Evolutionary conservation across 208 protist species (phyloP).

Genomic region (Trypanosomatidae sp.): DNA sequence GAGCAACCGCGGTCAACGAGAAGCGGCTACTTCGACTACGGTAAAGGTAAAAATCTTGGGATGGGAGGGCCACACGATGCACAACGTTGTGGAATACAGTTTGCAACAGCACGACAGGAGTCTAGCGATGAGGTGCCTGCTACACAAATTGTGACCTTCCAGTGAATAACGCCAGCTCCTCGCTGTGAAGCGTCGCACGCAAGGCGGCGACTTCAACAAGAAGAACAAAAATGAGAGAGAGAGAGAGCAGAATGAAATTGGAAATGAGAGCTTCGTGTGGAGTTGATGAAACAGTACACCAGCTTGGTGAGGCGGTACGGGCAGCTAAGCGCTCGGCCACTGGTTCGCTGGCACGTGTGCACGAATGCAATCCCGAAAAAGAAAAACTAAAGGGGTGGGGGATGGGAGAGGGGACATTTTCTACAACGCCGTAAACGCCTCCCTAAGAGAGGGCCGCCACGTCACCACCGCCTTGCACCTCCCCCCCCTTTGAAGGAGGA

Average conservation of each 20-base stretch:
- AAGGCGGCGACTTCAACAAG: neutral
- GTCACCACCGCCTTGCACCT: neutral
- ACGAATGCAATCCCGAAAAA: neutral
- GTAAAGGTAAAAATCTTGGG: neutral
- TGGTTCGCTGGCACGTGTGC: neutral
- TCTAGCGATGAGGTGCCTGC: neutral
- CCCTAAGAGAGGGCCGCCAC: neutral
- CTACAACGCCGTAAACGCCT: neutral
- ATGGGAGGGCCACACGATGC: neutral
- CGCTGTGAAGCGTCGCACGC: neutral
- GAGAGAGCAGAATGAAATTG: neutral
- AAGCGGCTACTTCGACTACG: neutral
- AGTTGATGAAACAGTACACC: neutral
- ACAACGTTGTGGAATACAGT: neutral
- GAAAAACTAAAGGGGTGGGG: neutral
- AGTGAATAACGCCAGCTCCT: too few relatives aligned
- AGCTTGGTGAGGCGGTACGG: neutral
- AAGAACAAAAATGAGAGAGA: too few relatives aligned
- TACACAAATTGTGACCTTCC: neutral
- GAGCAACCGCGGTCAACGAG: neutral
- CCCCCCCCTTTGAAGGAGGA: neutral
- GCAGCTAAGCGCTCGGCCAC: neutral
- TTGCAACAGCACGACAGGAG: neutral
- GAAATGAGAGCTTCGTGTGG: neutral
- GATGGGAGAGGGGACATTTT: neutral